Base-by-base conservation (phyloP, 306 rosid genomes). In the Datisca glomerata region DNA sequence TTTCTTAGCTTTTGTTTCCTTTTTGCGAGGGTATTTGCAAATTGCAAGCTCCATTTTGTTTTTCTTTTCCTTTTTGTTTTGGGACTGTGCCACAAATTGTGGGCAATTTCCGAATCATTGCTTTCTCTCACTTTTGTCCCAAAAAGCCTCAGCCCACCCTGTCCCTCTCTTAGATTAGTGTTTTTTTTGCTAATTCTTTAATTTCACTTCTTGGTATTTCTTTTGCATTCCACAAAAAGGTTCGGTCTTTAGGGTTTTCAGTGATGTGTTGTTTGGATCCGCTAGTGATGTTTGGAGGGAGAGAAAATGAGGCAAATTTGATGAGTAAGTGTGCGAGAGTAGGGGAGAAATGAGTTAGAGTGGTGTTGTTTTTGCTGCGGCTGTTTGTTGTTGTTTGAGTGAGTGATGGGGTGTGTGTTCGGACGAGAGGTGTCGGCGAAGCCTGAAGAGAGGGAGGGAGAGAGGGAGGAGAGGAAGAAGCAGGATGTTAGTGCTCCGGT, bases 381-480 rank as follows among this genome's bases (percentile, higher is more conserved):
- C 15, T 56, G 41, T n/a, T n/a, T n/a, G n/a, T n/a, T n/a, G n/a
- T n/a, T n/a, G 51, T 47, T 29, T 69, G 45, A 44, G 43, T 54
- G 76, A 64, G 70, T 66, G 18, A 91, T 91, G 96, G 96, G 96
- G 35, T 91, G 92, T 52, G 85, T 76, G 55, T 84, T 91, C 46
- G 92, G 96, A 38, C 71, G 57, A 53, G 53, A 67, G 68, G 62
- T 71, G 2, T 55, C 68, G 38, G 65, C 31, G 9, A 65, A 51
- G 47, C 56, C 72, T 14, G 45, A 21, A 6, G 59, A 61, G 67
- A 50, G 52, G 35, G 14, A 3, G 44, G 62, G 1, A 37, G 39
- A 45, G 41, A 49, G 25, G 38, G 46, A 41, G 43, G 52, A 5
- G 57, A 66, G 56, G 69, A 52, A 5, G 36, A 28, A 31, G 45